Base-by-base conservation (phyloP, 2,329 filamentous ascomycete species). In the Pseudogymnoascus sp. region DNA sequence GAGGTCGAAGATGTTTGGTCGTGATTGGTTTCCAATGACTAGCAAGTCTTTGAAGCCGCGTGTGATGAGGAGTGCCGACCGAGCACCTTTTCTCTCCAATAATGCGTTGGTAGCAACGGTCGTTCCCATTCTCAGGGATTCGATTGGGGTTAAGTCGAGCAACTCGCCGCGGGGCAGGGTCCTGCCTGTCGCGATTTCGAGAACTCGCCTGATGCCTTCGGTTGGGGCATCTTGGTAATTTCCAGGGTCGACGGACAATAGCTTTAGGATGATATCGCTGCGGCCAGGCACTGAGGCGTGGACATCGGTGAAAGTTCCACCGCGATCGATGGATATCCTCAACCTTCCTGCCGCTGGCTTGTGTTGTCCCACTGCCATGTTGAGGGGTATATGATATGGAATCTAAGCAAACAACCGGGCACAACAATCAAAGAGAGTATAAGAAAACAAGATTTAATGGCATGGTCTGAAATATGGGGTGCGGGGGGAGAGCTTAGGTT, bases 51-150 rank as follows among this genome's bases (percentile, higher is more conserved):
- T 86, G 75, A 91, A 90, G 0, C 87, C 87, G 67, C 86, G 87
- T 0, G 86, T 90, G 1, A 89, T 85, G 4, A 90, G 78, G 72
- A 91, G 81, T 1, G 86, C 88, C 69, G 88, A 88, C 62, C 79
- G 81, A 71, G 89, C 87, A 14, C 88, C 88, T 71, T 91, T 91
- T 21, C 86, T 76, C 69, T 90, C 87, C 1, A 91, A 76, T n/a
- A 91, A 74, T 0, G 88, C 87, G 74, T 91, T 91, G 0, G 88
- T 91, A 0, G 87, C 88, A 6, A 91, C 86, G 0, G 88, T 91
- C 1, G 88, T 91, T 13, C 88, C 88, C 82, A 91, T 90, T 7
- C 88, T 82, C 70, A 90, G 90, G 62, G 83, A 87, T 71, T 86
- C 86, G 72, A 86, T 83, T 69, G 82, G 76, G 33, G 81, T 82